phyloP scores from a whole-genome alignment of 1,284 basidiomycete species.

The Heliocybe sulcata region DNA sequence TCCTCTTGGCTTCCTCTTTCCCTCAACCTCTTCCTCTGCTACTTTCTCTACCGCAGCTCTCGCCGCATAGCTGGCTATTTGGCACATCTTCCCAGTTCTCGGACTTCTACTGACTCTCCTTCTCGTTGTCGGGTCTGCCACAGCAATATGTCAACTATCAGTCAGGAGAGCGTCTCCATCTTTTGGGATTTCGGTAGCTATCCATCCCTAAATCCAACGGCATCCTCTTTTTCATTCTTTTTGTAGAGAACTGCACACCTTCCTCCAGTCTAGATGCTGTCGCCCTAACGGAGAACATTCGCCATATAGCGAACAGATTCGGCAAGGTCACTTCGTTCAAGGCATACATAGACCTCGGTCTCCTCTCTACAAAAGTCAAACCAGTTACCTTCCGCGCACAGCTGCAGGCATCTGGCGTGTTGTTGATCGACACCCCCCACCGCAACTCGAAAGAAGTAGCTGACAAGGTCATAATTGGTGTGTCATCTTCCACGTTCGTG shows the following conservation, averaged over 20 bases:
- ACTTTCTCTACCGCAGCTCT: too few species aligned
- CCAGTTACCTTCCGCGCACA: background rate
- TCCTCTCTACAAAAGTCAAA: background rate
- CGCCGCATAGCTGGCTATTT: too few species aligned
- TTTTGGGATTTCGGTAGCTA: background rate
- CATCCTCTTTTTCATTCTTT: background rate
- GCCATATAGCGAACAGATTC: background rate
- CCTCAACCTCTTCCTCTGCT: too few species aligned
- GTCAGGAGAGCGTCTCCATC: background rate
- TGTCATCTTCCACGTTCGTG: background rate
- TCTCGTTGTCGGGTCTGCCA: background rate
- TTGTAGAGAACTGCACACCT: background rate
- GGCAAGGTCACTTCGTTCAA: background rate
- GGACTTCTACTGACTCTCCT: background rate
- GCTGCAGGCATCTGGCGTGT: background rate
- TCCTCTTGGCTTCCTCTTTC: too few species aligned
- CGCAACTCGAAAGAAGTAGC: background rate
- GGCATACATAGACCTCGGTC: background rate
- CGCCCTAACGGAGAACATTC: background rate
- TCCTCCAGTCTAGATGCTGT: background rate
- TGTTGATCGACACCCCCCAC: background rate
- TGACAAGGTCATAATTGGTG: background rate
- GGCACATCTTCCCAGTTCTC: too few species aligned
- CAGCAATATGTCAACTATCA: background rate
- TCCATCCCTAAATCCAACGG: background rate